Evolutionary conservation across 2,329 filamentous ascomycete genomes (phyloP).

Genomic region (Diaporthe sp.): DNA sequence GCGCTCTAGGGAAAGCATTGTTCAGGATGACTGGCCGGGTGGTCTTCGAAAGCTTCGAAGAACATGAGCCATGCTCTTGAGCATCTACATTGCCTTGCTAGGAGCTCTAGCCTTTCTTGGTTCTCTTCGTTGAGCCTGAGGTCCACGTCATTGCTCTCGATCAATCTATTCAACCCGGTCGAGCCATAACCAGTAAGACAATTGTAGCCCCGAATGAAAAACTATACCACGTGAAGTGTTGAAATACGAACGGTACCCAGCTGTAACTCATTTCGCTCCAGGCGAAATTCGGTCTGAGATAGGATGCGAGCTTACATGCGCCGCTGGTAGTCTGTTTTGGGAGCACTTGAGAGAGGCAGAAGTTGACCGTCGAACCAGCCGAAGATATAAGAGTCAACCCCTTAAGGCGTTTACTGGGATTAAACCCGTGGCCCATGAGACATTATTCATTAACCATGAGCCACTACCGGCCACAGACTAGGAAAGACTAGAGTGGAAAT

Average conservation of each 20-base stretch:
- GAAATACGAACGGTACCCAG: too few relatives aligned
- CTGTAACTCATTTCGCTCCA: too few relatives aligned
- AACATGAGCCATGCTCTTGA: too few relatives aligned
- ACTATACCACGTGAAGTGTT: too few relatives aligned
- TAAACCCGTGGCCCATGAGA: neutral
- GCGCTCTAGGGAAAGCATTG: neutral
- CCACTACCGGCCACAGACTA: neutral
- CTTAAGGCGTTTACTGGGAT: too few relatives aligned
- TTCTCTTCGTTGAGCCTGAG: neutral
- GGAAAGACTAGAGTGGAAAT: neutral
- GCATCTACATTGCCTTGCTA: neutral
- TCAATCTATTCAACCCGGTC: neutral
- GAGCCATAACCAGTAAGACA: too few relatives aligned
- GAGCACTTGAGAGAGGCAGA: too few relatives aligned
- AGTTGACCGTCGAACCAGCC: neutral
- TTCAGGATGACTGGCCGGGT: neutral
- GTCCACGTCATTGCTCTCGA: neutral
- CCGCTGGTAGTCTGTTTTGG: too few relatives aligned
- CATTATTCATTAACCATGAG: neutral
- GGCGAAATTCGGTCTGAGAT: too few relatives aligned
- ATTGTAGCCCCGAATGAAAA: too few relatives aligned
- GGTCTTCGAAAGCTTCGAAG: neutral
- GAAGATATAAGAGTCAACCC: neutral
- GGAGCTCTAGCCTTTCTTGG: neutral
- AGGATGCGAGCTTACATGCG: too few relatives aligned